Base-by-base conservation (phyloP, 768 basidiomycete species). In the Imleria badia region DNA sequence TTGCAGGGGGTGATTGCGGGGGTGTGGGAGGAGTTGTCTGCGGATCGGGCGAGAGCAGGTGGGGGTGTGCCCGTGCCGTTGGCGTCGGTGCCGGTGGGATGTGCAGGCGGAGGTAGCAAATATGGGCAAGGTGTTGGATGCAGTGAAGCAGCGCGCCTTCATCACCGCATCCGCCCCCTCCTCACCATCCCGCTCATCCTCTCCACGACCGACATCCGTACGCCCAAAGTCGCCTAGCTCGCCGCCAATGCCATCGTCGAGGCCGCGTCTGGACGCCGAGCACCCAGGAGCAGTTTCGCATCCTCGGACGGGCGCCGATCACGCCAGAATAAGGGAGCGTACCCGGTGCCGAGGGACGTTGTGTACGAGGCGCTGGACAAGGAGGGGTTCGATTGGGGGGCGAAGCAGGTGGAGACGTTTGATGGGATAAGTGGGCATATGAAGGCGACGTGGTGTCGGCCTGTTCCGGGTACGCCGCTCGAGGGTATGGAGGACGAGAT, bases 361-460 rank as follows among this genome's bases (percentile, higher is more conserved):
- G 60, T 68, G 23, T 61, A 55, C 29, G 70, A 71, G 0, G 69
- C 71, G 41, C 66, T 82, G 40, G 66, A 63, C 13, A 57, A 60
- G n/a, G 75, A 76, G 29, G 68, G 67, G 13, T 65, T 62, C n/a
- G 65, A 68, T 23, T 91, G 88, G 91, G 88, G 89, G 61, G 70
- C 67, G 19, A 79, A 85, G 69, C 78, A 91, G 17, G 51, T 72
- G n/a, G 77, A 78, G 44, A 66, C 79, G 31, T 94, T 89, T 66
- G 76, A 80, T 54, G 68, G 56, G 44, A 78, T 93, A 77, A 79
- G 78, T 41, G 77, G 74, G 3, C 70, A 76, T 44, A 81, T 91
- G 82, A 83, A 81, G 58, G 91, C 91, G 22, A 76, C 75, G 39
- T 94, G 89, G 84, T 83, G 80, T 57, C 75, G 85, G 4, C 89